Conservation (phyloP, 2,329 filamentous ascomycete genomes). For the Colletotrichum lupini region DNA sequence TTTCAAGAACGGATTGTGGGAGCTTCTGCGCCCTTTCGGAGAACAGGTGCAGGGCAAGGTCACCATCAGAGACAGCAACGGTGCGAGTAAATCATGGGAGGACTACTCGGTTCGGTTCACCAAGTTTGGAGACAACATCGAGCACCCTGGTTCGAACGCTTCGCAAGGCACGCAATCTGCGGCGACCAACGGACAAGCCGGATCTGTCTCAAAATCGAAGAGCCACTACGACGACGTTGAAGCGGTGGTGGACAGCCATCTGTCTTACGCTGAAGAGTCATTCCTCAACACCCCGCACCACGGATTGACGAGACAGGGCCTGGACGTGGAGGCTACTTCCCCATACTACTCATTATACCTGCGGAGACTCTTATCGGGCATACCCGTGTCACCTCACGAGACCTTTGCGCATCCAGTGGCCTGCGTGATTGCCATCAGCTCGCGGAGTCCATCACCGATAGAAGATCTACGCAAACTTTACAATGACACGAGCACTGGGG, state of each 20-base stretch:
- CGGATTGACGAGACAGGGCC: conserved; percentile 51
- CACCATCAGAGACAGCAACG: conserved; percentile 89
- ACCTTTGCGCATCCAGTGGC: conserved; percentile 96
- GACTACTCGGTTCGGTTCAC: conserved; percentile 92
- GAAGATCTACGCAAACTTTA: conserved; percentile 89
- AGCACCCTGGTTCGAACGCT: conserved; percentile 57
- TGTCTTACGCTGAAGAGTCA: conserved; percentile 78
- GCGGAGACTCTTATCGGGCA: conserved; percentile 81
- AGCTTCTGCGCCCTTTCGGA: conserved; percentile 90
- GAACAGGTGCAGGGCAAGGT: conserved; percentile 90
- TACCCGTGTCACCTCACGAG: conserved; percentile 85
- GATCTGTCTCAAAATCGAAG: conserved; percentile 33
- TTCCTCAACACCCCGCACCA: conserved; percentile 52
- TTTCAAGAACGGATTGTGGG: conserved; percentile 82
- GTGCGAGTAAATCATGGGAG: conserved; percentile 83
- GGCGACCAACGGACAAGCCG: conserved; percentile 42
- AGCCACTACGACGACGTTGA: conserved; percentile 74
- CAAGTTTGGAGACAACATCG: conserved; percentile 70
- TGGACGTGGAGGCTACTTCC: conserved; percentile 68
- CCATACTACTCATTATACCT: conserved; percentile 90
- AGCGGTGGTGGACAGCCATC: conserved; percentile 80
- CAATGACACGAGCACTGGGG: conserved; percentile 82
- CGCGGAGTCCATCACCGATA: conserved; percentile 83
- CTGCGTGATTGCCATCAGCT: conserved; percentile 94
- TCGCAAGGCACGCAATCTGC: conserved; percentile 42